Evolutionary conservation across 345 rosid genomes (phyloP).

Genomic region (Populus deltoides): DNA sequence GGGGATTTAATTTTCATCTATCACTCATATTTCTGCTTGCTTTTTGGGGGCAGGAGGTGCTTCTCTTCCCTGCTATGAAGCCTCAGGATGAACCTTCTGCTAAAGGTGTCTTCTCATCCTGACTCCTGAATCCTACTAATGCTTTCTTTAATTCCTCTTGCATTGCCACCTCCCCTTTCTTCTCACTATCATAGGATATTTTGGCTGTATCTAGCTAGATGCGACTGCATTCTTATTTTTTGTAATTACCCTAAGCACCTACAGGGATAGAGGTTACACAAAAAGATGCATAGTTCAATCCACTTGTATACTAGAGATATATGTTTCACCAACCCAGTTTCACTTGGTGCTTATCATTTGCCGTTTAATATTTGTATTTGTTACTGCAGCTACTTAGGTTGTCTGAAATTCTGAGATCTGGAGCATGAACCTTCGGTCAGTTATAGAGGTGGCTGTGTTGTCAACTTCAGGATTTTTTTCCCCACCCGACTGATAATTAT

Average conservation of each 20-base stretch:
- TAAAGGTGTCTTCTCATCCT: slow-evolving; percentile 42
- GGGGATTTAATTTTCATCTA: neutral
- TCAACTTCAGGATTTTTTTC: too few relatives aligned
- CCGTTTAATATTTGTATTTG: neutral
- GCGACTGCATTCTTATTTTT: neutral
- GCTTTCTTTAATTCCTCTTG: neutral
- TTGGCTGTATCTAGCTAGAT: neutral
- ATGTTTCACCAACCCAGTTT: neutral
- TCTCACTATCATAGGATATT: neutral
- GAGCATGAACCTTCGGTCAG: neutral
- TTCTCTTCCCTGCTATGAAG: slow-evolving; percentile 98
- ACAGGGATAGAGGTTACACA: neutral
- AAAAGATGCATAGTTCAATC: neutral
- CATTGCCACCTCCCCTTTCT: neutral
- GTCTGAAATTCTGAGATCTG: neutral
- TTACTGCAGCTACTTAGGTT: slow-evolving; percentile 14
- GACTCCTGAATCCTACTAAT: neutral
- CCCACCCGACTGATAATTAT: neutral
- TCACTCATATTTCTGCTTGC: slow-evolving; percentile 11
- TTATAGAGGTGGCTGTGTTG: neutral
- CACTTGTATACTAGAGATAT: neutral
- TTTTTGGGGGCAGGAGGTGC: slow-evolving; percentile 65
- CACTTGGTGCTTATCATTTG: neutral
- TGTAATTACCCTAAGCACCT: neutral
- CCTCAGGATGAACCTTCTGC: slow-evolving; percentile 79